Conservation (phyloP, 2,329 filamentous ascomycete genomes). For the Fusarium sp. region DNA sequence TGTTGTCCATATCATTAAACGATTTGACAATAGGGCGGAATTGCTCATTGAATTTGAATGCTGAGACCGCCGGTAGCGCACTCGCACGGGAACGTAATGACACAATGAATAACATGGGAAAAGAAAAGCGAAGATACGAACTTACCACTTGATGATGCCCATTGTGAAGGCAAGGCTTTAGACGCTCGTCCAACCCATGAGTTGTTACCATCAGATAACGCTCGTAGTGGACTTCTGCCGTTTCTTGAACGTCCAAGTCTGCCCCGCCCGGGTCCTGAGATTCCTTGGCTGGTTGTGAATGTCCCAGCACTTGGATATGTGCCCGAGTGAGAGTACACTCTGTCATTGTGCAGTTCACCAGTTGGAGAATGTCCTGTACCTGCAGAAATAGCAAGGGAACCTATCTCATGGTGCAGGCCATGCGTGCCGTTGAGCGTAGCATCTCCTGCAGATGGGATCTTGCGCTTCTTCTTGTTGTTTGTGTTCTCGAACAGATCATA, state of each 20-base stretch:
- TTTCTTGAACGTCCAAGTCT: constrained; percentile 78
- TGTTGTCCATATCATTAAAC: neutral
- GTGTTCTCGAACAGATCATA: constrained; percentile 99
- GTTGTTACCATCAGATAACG: constrained; percentile 69
- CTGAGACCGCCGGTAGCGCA: no score
- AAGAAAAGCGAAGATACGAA: constrained; percentile 18
- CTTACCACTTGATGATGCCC: constrained; percentile 63
- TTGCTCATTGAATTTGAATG: neutral
- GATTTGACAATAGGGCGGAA: neutral
- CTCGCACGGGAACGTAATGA: neutral
- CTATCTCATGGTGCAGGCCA: constrained; percentile 58
- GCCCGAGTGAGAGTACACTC: constrained; percentile 38
- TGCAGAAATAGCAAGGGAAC: constrained; percentile 46
- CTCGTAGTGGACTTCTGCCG: constrained; percentile 72
- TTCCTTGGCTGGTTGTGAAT: constrained; percentile 68
- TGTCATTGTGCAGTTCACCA: constrained; percentile 51
- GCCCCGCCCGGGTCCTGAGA: constrained; percentile 87
- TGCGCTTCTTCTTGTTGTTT: constrained; percentile 99
- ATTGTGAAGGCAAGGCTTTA: constrained; percentile 60
- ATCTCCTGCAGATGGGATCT: constrained; percentile 91
- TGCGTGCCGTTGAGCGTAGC: constrained; percentile 63
- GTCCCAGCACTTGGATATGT: constrained; percentile 59
- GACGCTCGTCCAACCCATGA: constrained; percentile 65
- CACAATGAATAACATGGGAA: neutral
- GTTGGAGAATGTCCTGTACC: constrained; percentile 37